Evolutionary conservation across 2,329 filamentous ascomycete species (phyloP).

Genomic region (Metarhizium rileyi): DNA sequence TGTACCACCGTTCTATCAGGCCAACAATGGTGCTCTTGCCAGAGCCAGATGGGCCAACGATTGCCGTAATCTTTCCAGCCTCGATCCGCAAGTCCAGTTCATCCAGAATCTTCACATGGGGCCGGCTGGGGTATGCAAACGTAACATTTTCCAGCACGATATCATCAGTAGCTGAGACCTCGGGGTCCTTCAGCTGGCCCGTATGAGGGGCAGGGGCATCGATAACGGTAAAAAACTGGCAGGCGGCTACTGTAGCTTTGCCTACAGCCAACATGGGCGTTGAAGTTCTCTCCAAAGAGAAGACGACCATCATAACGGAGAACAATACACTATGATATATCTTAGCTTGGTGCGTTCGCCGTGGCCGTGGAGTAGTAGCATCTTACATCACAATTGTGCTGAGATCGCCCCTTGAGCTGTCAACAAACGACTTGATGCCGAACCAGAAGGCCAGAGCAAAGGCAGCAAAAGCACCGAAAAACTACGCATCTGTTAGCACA

Average conservation of each 20-base stretch:
- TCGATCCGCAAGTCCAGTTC: conserved; percentile 47
- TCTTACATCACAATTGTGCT: conserved; percentile 46
- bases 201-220: conserved; percentile 32
- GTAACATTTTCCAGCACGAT: conserved; percentile 49
- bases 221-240: conserved; percentile 47
- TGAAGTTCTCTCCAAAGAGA: conserved; percentile 47
- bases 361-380: background rate
- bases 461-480: conserved; percentile 41
- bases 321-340: conserved; percentile 33
- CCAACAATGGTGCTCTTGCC: conserved; percentile 69
- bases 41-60: conserved; percentile 63
- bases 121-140: conserved; percentile 64
- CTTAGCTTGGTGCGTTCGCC: background rate
- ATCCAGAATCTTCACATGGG: conserved; percentile 54
- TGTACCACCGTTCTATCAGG: conserved; percentile 64
- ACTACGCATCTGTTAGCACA: conserved; percentile 23
- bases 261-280: conserved; percentile 48
- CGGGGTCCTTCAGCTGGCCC: conserved; percentile 25
- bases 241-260: conserved; percentile 48
- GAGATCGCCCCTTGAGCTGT: conserved; percentile 37
- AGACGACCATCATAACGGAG: conserved; percentile 48
- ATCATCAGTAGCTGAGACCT: conserved; percentile 28
- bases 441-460: conserved; percentile 56
- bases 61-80: conserved; percentile 59
- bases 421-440: conserved; percentile 40